A percentile compares a stretch with the other conserved stretches of the same genome.
Evolutionary conservation across 225 moss, liverwort and hornwort genomes (phyloP).

Genomic region (Neckera pumila): DNA sequence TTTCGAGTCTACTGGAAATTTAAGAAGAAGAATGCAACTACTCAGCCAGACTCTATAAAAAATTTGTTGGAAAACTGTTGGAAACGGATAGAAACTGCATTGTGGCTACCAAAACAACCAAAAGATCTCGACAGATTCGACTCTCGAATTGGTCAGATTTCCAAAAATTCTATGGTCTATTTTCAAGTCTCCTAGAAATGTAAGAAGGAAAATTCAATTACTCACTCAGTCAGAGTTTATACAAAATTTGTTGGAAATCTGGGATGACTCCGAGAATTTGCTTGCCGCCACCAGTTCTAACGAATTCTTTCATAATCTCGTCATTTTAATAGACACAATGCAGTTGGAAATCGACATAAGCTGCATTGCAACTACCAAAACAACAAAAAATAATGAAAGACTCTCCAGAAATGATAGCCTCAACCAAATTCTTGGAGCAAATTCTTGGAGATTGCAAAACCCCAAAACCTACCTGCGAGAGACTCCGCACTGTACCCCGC

Average conservation of each 20-base stretch:
- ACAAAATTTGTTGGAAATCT: not conserved
- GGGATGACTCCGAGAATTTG: not conserved
- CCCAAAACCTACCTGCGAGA: slow-evolving; percentile 17
- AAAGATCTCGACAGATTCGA: not conserved
- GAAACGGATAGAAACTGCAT: not conserved
- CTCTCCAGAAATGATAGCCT: not conserved
- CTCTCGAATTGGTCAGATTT: not conserved
- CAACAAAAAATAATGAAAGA: not conserved
- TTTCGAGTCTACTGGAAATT: not conserved
- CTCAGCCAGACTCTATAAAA: not conserved
- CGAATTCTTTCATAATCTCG: not conserved
- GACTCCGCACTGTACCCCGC: slow-evolving; percentile 76
- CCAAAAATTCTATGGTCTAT: not conserved
- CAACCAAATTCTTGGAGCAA: not conserved
- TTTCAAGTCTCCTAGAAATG: not conserved
- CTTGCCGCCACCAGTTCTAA: not conserved
- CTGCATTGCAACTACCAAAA: not conserved
- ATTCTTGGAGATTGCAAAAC: not conserved
- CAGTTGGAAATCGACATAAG: not conserved
- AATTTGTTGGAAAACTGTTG: not conserved
- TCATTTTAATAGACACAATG: not conserved
- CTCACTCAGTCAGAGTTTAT: not conserved
- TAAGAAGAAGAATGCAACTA: no score
- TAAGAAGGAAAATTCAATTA: not conserved
- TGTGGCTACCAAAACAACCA: not conserved